Conservation (phyloP, 768 basidiomycete species). For the Amylocystis lapponica region DNA sequence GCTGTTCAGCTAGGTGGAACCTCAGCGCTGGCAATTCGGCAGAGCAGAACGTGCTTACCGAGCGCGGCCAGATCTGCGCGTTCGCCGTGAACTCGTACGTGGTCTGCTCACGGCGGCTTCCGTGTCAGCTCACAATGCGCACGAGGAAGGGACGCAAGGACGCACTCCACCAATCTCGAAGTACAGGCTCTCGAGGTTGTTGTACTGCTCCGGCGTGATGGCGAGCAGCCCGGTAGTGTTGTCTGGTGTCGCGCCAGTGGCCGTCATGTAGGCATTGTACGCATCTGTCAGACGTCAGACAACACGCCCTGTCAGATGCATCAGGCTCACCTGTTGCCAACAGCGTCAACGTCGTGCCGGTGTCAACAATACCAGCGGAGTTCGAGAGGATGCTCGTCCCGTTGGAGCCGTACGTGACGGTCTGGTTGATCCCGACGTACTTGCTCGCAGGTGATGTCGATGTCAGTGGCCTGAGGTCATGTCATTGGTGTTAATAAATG, state of each 20-base stretch:
- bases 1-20: slow-evolving; percentile 26
- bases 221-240: slow-evolving; percentile 14
- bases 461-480: slow-evolving; percentile 19
- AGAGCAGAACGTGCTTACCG: slow-evolving; percentile 21
- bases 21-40: slow-evolving; percentile 18
- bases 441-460: slow-evolving; percentile 11
- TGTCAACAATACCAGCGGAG: slow-evolving; percentile 31
- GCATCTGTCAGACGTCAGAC: slow-evolving; percentile 23
- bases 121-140: no score
- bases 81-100: slow-evolving; percentile 37
- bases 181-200: slow-evolving; percentile 15
- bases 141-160: background rate
- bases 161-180: slow-evolving; percentile 12
- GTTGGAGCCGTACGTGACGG: slow-evolving; percentile 18
- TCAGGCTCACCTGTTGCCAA: slow-evolving; percentile 23
- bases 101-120: slow-evolving; percentile 9
- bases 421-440: slow-evolving; percentile 27
- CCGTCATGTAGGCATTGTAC: slow-evolving; percentile 19
- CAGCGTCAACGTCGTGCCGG: slow-evolving; percentile 31
- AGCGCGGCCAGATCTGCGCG: slow-evolving; percentile 37
- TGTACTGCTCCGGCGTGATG: slow-evolving; percentile 22
- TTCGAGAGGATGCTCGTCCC: slow-evolving; percentile 12
- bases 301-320: no score
- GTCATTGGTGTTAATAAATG: slow-evolving; percentile 5
- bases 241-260: slow-evolving; percentile 24